Base-by-base conservation (phyloP, 345 rosid genomes). In the Pseudoturritis turrita region DNA sequence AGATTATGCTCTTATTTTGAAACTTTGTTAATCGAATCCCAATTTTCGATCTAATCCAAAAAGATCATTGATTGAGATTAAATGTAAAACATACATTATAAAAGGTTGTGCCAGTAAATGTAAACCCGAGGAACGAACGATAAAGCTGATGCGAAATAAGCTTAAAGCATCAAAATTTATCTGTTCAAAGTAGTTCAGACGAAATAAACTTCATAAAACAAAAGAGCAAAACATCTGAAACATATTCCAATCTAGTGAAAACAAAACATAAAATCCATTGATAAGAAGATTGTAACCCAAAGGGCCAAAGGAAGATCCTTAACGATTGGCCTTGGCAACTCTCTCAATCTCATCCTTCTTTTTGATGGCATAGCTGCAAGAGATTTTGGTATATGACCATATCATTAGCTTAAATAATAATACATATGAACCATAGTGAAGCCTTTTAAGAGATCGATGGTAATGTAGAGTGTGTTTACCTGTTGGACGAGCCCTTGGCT, bases 251-350 rank as follows among this genome's bases (percentile, higher is more conserved):
- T 54, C 71, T 62, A 68, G 26, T 37, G 71, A 70, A 63, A 56
- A 55, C 2, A 62, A 47, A 69, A 49, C 65, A 62, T 4, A 33
- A 51, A 49, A 31, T 23, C 46, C 45, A 26, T n/a, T 31, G 66
- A 45, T 25, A 39, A 44, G 65, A 39, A 44, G 65, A 77, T 45
- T 47, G n/a, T 21, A 65, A 65, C 50, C 19, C 14, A 6, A 56
- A 44, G 29, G n/a, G 40, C 3, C 21, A 62, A 75, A 25, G 21
- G 22, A 44, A 44, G 5, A 10, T n/a, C 71, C 43, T 87, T 72
- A 90, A 75, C 92, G 95, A 64, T 90, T 90, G 47, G 95, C 92
- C 82, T 90, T 90, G 11, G 97, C 92, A 70, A 91, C 96, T 82
- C 92, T 85, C 62, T 91, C 97, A 49, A 91, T 83, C 67, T 87